Evolutionary conservation across 2,329 filamentous ascomycete genomes (phyloP), one percentile per base, ranked within the genome.

Genomic region (Colletotrichum endophyticum): DNA sequence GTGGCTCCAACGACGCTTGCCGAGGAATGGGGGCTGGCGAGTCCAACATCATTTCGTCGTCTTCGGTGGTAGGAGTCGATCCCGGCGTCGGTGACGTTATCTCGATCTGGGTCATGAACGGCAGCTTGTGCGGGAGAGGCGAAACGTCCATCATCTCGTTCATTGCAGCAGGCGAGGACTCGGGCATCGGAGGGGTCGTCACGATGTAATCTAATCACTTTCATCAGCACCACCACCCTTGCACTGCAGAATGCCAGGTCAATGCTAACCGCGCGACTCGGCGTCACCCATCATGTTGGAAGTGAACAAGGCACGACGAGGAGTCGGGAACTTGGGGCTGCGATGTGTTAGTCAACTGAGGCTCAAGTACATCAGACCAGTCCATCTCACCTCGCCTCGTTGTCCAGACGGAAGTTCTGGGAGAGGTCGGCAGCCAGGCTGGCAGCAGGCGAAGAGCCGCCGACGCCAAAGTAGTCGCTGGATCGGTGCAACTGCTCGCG

Each of bases 371-470:
- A 66, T 44, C 25, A 61, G 82, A 79, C 84, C 25, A 28, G 79
- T 78, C 78, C 78, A 77, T 87, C 91, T 80, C 89, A 98, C 96
- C 96, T 98, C 83, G 94, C 85, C 72, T 92, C 89, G 77, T 87
- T 95, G 86, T 98, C 96, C 84, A 99, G 95, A 84, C 96, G 95
- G 84, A 99, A 98, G 88, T 99, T 99, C 84, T 98, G 96, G 75
- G 96, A 98, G 81, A 99, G 90, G 86, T 99, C 97, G 78, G 96
- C 96, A 57, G 96, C 96, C 80, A 99, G 88, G 82, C 95, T 98
- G 69, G 95, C 93, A 44, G 96, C 96, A 8, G 97, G 97, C 73
- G 97, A 99, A 25, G 96, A 98, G 66, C 95, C 95, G 80, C 95
- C 96, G 81, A 94, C 86, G 81, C 90, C 93, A 88, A 99, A 98